Evolutionary conservation across 768 basidiomycete species (phyloP).

Genomic region (Calocera cornea): DNA sequence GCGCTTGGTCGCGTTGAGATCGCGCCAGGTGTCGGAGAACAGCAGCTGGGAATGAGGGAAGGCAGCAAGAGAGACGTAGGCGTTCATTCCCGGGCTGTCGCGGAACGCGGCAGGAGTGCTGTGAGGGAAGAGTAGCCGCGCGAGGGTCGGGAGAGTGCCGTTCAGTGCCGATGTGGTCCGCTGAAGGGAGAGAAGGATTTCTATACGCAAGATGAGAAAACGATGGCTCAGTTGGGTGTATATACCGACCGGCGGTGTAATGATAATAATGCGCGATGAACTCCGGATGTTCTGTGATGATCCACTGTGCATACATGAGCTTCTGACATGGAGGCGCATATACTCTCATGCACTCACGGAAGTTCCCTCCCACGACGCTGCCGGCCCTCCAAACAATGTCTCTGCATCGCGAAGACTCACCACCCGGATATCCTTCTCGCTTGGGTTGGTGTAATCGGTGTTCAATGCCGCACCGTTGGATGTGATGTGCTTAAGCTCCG

Average conservation of each 20-base stretch:
- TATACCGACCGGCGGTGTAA: background rate
- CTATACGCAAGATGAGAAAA: background rate
- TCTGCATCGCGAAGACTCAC: background rate
- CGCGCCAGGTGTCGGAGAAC: background rate
- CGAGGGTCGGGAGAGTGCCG: background rate
- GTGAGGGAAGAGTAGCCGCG: background rate
- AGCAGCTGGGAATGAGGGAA: background rate
- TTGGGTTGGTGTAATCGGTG: background rate
- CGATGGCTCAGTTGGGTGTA: background rate
- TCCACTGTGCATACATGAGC: constrained; percentile 1
- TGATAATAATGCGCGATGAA: background rate
- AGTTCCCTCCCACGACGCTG: background rate
- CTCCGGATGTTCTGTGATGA: background rate
- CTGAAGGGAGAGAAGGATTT: constrained; percentile 1
- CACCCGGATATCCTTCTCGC: background rate
- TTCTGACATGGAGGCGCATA: background rate
- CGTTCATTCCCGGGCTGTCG: background rate
- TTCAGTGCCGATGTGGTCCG: background rate
- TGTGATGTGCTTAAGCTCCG: background rate
- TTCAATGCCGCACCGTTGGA: background rate
- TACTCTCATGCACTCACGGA: background rate
- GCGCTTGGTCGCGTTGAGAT: background rate
- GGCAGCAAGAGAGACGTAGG: background rate
- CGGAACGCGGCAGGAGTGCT: background rate
- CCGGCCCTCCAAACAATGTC: background rate